phyloP scores from a whole-genome alignment of 148 eudicot genomes.

The Rheum nobile region DNA sequence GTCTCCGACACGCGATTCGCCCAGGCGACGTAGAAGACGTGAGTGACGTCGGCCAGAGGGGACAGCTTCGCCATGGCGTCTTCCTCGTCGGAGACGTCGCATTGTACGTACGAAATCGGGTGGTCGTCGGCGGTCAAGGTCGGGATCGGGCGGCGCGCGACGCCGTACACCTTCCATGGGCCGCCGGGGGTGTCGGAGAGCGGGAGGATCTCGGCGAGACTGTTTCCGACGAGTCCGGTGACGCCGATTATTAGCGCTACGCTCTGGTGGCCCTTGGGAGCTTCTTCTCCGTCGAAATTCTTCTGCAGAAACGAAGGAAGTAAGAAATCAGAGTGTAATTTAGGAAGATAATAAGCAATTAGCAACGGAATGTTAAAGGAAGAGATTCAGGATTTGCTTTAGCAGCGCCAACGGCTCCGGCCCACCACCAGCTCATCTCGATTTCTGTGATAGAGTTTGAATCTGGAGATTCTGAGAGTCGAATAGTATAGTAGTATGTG shows the following conservation, averaged over 20 bases:
- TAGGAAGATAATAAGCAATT: background rate
- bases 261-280: background rate
- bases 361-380: background rate
- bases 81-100: conserved; percentile 43
- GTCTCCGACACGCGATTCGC: conserved; percentile 25
- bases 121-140: conserved; percentile 62
- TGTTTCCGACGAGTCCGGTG: conserved; percentile 26
- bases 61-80: conserved; percentile 41
- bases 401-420: conserved; percentile 21
- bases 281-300: background rate
- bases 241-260: conserved; percentile 10
- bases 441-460: background rate
- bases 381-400: conserved; percentile 9
- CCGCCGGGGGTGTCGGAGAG: conserved; percentile 15
- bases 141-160: conserved; percentile 60
- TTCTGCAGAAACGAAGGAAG: conserved; percentile 4
- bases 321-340: too few species aligned
- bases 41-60: conserved; percentile 44
- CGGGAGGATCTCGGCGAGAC: conserved; percentile 9
- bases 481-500: too few species aligned
- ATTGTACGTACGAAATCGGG: conserved; percentile 53
- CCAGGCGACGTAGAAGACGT: conserved; percentile 67
- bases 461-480: background rate
- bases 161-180: conserved; percentile 50
- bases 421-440: conserved; percentile 29